Conservation (phyloP, 2,329 filamentous ascomycete genomes). For the Coniochaeta sp. region DNA sequence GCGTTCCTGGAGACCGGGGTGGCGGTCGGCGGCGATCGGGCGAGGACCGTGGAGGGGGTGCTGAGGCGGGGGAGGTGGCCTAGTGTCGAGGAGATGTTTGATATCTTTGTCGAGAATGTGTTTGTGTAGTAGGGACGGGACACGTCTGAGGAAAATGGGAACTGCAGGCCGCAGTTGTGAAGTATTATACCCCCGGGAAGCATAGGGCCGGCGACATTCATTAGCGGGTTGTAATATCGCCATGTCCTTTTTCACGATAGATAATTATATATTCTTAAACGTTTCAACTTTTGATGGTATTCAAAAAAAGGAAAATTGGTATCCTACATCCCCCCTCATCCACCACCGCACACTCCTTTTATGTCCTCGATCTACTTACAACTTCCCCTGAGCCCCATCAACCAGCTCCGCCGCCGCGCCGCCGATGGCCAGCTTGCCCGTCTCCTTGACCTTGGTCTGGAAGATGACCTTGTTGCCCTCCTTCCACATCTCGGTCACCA, state of each 20-base stretch:
- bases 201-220: background rate
- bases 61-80: slow-evolving; percentile 27
- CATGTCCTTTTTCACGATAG: background rate
- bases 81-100: slow-evolving; percentile 34
- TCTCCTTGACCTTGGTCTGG: slow-evolving; percentile 86
- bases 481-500: slow-evolving; percentile 92
- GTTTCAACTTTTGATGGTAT: background rate
- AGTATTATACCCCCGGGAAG: background rate
- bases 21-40: slow-evolving; percentile 18
- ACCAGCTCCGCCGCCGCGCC: slow-evolving; percentile 74
- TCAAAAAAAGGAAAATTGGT: slow-evolving; percentile 13
- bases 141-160: background rate
- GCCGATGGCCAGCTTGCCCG: slow-evolving; percentile 79
- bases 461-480: slow-evolving; percentile 70
- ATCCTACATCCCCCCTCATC: slow-evolving; percentile 17
- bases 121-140: slow-evolving; percentile 26
- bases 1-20: slow-evolving; percentile 50
- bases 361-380: slow-evolving; percentile 1
- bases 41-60: slow-evolving; percentile 19
- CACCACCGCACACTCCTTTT: no score
- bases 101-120: slow-evolving; percentile 35
- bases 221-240: background rate
- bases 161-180: background rate
- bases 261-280: background rate
- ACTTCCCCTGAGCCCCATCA: background rate